Conservation (phyloP, 306 rosid genomes). For the Corylus americana region DNA sequence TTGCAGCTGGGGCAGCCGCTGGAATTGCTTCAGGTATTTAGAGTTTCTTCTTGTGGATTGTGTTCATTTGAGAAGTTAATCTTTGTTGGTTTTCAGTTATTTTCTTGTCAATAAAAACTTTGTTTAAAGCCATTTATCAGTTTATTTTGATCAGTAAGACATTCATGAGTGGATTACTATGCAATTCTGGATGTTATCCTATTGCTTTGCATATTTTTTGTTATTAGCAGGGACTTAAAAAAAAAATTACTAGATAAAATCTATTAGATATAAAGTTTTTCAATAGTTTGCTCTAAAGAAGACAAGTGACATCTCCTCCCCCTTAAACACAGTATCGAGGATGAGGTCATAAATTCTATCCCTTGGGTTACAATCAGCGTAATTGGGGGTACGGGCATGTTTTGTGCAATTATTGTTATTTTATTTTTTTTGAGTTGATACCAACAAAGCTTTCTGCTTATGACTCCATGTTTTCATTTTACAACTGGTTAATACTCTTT, state of each 20-base stretch:
- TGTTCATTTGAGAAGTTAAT: conserved; percentile 18
- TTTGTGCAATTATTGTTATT: not conserved
- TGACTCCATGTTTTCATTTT: not conserved
- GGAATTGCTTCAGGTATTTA: conserved; percentile 87
- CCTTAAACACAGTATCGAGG: not conserved
- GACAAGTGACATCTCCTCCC: not conserved
- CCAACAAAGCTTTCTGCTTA: not conserved
- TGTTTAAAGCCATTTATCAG: conserved; percentile 4
- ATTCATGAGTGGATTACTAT: too few species aligned
- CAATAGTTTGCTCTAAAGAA: not conserved
- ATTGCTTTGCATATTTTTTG: not conserved
- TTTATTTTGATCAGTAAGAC: too few species aligned
- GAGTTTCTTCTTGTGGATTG: conserved; percentile 18
- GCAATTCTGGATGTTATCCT: not conserved
- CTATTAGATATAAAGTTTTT: not conserved
- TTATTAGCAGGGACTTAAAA: not conserved
- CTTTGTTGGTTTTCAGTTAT: conserved; percentile 9
- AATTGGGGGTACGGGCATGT: not conserved
- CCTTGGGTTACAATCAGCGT: not conserved
- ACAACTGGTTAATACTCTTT: conserved; percentile 14
- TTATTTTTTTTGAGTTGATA: not conserved
- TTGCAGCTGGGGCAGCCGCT: conserved; percentile 99
- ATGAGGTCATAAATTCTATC: not conserved
- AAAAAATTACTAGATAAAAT: not conserved
- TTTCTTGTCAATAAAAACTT: conserved; percentile 17